phyloP scores from a whole-genome alignment of 805 yeast genomes.

The Yamadazyma akitaensis region DNA sequence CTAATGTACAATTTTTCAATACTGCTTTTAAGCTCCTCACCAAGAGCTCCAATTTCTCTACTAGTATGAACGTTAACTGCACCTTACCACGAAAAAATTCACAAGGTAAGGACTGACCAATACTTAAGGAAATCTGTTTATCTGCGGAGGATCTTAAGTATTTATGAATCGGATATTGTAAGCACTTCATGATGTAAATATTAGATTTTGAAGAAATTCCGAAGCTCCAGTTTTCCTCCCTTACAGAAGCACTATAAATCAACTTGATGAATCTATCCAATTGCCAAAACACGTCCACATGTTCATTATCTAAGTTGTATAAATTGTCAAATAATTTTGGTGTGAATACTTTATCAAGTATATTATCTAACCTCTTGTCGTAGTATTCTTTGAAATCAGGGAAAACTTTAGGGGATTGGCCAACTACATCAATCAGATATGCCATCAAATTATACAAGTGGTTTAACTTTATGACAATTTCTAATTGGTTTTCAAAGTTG shows the following conservation, averaged over 20 bases:
- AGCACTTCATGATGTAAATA: constrained; percentile 2
- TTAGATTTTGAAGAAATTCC: background rate
- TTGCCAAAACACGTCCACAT: constrained; percentile 12
- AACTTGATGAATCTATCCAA: constrained; percentile 3
- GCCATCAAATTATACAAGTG: constrained; percentile 9
- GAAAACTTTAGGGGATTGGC: constrained; percentile 1
- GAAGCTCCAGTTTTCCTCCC: background rate
- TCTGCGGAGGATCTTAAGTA: constrained; percentile 7
- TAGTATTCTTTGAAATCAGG: constrained; percentile 12
- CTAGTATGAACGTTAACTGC: background rate
- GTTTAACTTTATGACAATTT: constrained; percentile 1
- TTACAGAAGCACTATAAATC: background rate
- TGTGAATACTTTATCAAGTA: constrained; percentile 7
- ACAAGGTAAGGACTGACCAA: constrained; percentile 7
- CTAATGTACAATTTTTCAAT: constrained; percentile 7
- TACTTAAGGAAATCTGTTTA: background rate
- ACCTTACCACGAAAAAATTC: constrained; percentile 11
- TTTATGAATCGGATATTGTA: constrained; percentile 12
- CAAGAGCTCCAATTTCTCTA: constrained; percentile 8
- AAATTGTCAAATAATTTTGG: constrained; percentile 3
- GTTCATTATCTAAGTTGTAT: constrained; percentile 4
- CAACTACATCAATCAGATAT: constrained; percentile 11
- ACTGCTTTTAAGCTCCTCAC: background rate
- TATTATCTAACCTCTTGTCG: background rate
- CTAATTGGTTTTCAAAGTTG: background rate